These are phyloP conservation scores for Brassica hybrid DNA, from an alignment of 441 rosid species.

Conservation along the genomic window DNA sequence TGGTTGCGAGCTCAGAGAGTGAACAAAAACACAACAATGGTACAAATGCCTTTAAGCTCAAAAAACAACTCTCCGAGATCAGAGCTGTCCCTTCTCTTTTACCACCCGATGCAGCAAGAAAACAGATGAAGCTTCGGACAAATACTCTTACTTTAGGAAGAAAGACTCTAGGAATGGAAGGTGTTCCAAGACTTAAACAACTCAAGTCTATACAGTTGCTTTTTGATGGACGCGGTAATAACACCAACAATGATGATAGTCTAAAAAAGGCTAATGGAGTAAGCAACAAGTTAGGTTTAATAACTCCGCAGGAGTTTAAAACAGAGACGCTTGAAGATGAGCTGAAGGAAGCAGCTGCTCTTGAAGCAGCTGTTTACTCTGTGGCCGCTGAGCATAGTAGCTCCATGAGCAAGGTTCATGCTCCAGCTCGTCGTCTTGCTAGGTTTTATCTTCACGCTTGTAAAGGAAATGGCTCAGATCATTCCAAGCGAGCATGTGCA, in stretches of 20 bases:
- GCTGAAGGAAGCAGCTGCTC: constrained; percentile 39
- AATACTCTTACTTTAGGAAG: constrained; percentile 57
- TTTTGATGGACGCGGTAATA: constrained; percentile 37
- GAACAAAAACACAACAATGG: constrained; percentile 43
- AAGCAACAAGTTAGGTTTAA: too few species aligned
- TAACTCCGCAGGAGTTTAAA: too few species aligned
- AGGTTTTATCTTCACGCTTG: constrained; percentile 87
- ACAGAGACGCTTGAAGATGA: too few species aligned
- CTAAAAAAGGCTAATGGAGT: constrained; percentile 26
- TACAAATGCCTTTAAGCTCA: constrained; percentile 31
- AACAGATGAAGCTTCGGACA: constrained; percentile 57
- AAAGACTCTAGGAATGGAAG: constrained; percentile 53
- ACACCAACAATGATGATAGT: constrained; percentile 14
- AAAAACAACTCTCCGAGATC: constrained; percentile 49
- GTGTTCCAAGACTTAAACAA: constrained; percentile 59
- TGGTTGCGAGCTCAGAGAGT: constrained; percentile 35
- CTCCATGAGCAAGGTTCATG: constrained; percentile 82
- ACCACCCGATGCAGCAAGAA: constrained; percentile 52
- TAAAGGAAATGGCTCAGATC: constrained; percentile 47
- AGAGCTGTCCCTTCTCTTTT: constrained; percentile 38
- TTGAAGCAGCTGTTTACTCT: constrained; percentile 87
- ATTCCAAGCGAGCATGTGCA: constrained; percentile 62
- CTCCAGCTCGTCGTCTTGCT: constrained; percentile 92
- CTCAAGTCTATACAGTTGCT: constrained; percentile 69
- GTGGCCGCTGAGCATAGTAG: constrained; percentile 92